These are phyloP conservation scores for Salix suchowensis DNA, from an alignment of 345 rosid genomes.

Conservation along the genomic window DNA sequence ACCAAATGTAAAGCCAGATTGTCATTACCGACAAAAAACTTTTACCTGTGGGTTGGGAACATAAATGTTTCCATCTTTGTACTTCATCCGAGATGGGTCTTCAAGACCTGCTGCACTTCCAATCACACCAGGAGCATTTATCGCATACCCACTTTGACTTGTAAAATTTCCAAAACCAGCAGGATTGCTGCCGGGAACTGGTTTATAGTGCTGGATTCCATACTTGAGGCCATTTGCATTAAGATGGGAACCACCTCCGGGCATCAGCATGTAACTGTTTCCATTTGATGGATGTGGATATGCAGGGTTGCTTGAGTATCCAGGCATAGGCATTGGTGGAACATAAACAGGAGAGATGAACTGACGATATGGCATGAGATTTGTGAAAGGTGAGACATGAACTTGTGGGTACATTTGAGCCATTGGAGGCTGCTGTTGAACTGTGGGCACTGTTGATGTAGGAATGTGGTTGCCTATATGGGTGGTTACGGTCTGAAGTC, in stretches of 20 bases:
- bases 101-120: slow-evolving; percentile 75
- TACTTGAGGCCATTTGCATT: slow-evolving; percentile 69
- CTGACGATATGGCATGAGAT: slow-evolving; percentile 86
- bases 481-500: slow-evolving; percentile 41
- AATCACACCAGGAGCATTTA: slow-evolving; percentile 67
- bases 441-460: slow-evolving; percentile 55
- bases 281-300: slow-evolving; percentile 88
- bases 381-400: slow-evolving; percentile 72
- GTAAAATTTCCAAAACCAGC: slow-evolving; percentile 54
- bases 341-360: slow-evolving; percentile 73
- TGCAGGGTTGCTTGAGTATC: slow-evolving; percentile 72
- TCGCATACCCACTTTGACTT: slow-evolving; percentile 58
- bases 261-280: slow-evolving; percentile 79
- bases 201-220: slow-evolving; percentile 82
- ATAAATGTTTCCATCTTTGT: slow-evolving; percentile 74
- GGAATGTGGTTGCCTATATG: slow-evolving; percentile 46
- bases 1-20: neutral
- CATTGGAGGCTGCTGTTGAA: slow-evolving; percentile 62
- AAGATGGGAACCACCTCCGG: slow-evolving; percentile 75
- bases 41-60: slow-evolving; percentile 82
- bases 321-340: slow-evolving; percentile 86
- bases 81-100: slow-evolving; percentile 80
- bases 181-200: slow-evolving; percentile 60
- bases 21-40: neutral
- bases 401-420: slow-evolving; percentile 90